Evolutionary conservation across 176 grass and related monocot genomes (phyloP).

Genomic region (Triticum turgidum): DNA sequence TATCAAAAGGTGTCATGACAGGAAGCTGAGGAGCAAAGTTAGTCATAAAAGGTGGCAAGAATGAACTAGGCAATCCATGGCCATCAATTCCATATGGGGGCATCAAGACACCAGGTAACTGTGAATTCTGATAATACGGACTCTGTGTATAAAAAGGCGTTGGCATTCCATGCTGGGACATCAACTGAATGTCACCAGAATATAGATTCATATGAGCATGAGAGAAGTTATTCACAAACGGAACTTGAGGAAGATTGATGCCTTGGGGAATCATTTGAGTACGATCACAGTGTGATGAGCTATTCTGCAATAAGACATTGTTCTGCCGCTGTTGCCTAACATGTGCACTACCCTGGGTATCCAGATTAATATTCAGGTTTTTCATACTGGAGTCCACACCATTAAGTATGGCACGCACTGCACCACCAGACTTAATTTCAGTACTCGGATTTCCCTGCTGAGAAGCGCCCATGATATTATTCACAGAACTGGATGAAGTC

Average conservation of each 20-base stretch:
- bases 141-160: slow-evolving; percentile 51
- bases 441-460: slow-evolving; percentile 28
- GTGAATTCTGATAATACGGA: slow-evolving; percentile 56
- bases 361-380: slow-evolving; percentile 43
- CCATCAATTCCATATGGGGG: slow-evolving; percentile 46
- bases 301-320: slow-evolving; percentile 34
- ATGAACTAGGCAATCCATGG: slow-evolving; percentile 49
- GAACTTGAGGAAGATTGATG: slow-evolving; percentile 39
- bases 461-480: slow-evolving; percentile 10
- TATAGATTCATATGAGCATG: slow-evolving; percentile 57
- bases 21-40: slow-evolving; percentile 18
- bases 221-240: slow-evolving; percentile 34
- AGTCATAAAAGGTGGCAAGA: slow-evolving; percentile 44
- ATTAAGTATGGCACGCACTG: slow-evolving; percentile 26
- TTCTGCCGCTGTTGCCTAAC: slow-evolving; percentile 33
- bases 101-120: slow-evolving; percentile 43
- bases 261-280: slow-evolving; percentile 41
- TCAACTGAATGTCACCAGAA: slow-evolving; percentile 42
- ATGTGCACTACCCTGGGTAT: slow-evolving; percentile 26
- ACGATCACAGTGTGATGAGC: slow-evolving; percentile 21
- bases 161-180: slow-evolving; percentile 47
- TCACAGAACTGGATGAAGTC: slow-evolving; percentile 37
- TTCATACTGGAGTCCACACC: slow-evolving; percentile 44
- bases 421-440: slow-evolving; percentile 11
- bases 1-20: slow-evolving; percentile 49